A percentile compares a stretch with the other conserved stretches of the same genome.
These are phyloP conservation scores for Aegilops tauschii DNA, from an alignment of 176 grass and related monocot species.

Conservation along the genomic window DNA sequence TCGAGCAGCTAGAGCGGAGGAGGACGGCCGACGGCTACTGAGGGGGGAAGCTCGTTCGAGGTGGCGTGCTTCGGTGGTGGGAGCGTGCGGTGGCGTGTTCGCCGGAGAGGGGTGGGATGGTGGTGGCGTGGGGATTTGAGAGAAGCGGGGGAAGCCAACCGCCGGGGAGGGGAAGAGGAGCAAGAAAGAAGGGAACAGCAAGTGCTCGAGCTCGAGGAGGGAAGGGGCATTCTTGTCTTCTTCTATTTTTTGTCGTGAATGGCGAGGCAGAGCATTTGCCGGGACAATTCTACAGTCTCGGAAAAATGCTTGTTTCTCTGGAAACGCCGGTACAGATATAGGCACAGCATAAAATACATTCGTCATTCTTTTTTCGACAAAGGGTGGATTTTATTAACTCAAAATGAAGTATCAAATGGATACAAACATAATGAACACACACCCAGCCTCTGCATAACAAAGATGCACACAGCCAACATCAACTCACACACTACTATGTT, in stretches of 20 bases:
- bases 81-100: not conserved
- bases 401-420: too few species aligned
- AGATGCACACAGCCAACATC: too few species aligned
- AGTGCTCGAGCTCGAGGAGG: conserved; percentile 3
- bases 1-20: not conserved
- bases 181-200: not conserved
- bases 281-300: not conserved
- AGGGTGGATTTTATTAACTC: too few species aligned
- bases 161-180: not conserved
- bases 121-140: not conserved
- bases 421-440: too few species aligned
- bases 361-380: too few species aligned
- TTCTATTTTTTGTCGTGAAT: not conserved
- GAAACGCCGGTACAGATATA: too few species aligned
- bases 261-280: not conserved
- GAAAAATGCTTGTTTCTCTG: not conserved
- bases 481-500: too few species aligned
- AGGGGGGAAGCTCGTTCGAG: not conserved
- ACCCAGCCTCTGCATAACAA: too few species aligned
- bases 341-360: too few species aligned
- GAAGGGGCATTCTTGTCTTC: not conserved
- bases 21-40: not conserved
- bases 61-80: not conserved
- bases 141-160: not conserved
- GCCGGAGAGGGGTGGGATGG: not conserved